These are phyloP conservation scores for Phaffomyces opuntiae DNA, from an alignment of 805 yeast species.

Conservation along the genomic window DNA sequence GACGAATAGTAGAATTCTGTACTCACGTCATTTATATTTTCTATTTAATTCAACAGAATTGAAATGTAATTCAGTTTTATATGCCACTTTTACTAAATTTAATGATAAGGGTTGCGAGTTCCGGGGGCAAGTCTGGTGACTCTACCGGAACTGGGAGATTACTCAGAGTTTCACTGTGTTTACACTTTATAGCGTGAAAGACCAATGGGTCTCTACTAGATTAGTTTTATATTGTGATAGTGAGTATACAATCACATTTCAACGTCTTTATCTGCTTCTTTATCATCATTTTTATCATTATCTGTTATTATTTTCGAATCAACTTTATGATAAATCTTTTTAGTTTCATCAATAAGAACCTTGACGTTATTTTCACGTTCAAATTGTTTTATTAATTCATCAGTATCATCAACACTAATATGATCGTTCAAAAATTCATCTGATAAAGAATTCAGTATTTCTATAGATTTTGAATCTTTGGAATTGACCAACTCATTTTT, in stretches of 20 bases:
- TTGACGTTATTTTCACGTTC: slow-evolving; percentile 13
- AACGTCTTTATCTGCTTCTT: background rate
- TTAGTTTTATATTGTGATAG: no score
- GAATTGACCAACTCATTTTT: slow-evolving; percentile 1
- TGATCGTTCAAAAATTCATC: slow-evolving; percentile 15
- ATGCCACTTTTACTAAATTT: no score
- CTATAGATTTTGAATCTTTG: slow-evolving; percentile 6
- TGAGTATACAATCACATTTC: background rate
- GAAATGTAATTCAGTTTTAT: no score
- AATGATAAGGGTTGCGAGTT: no score
- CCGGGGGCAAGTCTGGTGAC: no score
- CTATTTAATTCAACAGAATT: no score
- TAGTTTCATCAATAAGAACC: slow-evolving; percentile 6
- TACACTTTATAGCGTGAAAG: no score
- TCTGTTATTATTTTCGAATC: background rate
- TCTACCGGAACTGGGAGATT: background rate
- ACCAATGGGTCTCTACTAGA: no score
- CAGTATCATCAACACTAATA: slow-evolving; percentile 11
- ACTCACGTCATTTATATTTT: slow-evolving; percentile 1
- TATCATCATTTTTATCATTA: background rate
- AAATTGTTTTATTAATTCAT: slow-evolving; percentile 8
- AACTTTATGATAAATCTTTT: slow-evolving; percentile 1
- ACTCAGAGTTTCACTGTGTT: no score
- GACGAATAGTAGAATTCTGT: no score
- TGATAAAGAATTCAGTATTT: slow-evolving; percentile 11